Percentiles rank a stretch among this genome's conserved stretches.
phyloP scores from a whole-genome alignment of 2,329 filamentous ascomycete species.

The Ceratocystis smalleyi region DNA sequence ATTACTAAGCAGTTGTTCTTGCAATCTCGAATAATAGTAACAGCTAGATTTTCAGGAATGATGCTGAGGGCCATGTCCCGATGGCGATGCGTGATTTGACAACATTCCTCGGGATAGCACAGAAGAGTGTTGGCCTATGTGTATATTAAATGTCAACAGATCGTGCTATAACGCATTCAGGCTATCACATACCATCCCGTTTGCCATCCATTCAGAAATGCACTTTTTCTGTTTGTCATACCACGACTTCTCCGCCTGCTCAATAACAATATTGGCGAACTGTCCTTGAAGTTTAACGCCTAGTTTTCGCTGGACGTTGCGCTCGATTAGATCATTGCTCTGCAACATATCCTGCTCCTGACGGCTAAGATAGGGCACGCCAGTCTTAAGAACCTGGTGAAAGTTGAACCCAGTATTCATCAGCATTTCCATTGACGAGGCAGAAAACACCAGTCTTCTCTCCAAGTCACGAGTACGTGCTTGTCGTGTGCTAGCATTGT shows the following conservation, averaged over 20 bases:
- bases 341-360: not conserved
- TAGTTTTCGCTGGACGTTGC: not conserved
- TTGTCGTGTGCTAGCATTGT: not conserved
- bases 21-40: not conserved
- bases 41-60: not conserved
- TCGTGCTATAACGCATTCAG: not conserved
- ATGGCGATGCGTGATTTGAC: not conserved
- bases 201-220: not conserved
- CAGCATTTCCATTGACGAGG: slow-evolving; percentile 23
- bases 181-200: not conserved
- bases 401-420: slow-evolving; percentile 21
- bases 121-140: not conserved
- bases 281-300: not conserved
- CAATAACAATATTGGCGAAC: not conserved
- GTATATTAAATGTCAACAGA: not conserved
- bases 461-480: not conserved
- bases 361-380: slow-evolving; percentile 23
- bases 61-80: not conserved
- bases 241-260: not conserved
- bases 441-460: slow-evolving; percentile 20
- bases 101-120: not conserved
- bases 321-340: not conserved
- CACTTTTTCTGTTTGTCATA: not conserved
- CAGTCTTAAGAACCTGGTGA: slow-evolving; percentile 19
- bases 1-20: not conserved